These are phyloP conservation scores for Quercus gilva DNA, from an alignment of 306 rosid species.

Conservation along the genomic window DNA sequence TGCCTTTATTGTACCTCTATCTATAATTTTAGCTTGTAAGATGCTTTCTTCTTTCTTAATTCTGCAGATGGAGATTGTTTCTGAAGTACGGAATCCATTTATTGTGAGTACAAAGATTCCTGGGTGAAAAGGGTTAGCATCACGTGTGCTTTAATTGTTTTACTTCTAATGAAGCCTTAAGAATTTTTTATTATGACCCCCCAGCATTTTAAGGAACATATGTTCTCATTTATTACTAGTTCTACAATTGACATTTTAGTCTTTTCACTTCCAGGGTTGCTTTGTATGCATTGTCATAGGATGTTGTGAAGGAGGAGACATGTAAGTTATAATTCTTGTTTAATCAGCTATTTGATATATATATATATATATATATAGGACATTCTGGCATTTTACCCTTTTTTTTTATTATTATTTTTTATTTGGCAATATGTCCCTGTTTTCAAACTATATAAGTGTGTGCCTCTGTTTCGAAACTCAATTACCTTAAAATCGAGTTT, in stretches of 20 bases:
- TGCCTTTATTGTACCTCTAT: not conserved
- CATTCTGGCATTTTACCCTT: no score
- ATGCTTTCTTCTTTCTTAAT: conserved; percentile 3
- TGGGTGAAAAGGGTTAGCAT: conserved; percentile 56
- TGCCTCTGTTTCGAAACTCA: no score
- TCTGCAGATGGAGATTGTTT: conserved; percentile 60
- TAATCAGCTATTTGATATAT: not conserved
- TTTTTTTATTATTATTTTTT: no score
- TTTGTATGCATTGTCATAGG: conserved; percentile 59
- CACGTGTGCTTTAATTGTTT: not conserved
- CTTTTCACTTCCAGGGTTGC: conserved; percentile 40
- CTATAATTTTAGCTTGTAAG: not conserved
- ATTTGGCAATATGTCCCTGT: no score
- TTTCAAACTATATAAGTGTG: no score
- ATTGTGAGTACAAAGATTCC: conserved; percentile 63
- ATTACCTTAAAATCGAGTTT: no score
- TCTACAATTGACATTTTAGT: conserved; percentile 6
- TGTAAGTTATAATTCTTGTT: conserved; percentile 35
- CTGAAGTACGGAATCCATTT: conserved; percentile 55
- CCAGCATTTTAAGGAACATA: not conserved
- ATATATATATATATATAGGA: no score
- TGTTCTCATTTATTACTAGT: not conserved
- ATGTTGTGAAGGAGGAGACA: conserved; percentile 63
- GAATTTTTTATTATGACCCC: not conserved
- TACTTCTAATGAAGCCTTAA: not conserved